Conservation (phyloP, 208 protist species). For the Zelonia costaricensis region DNA sequence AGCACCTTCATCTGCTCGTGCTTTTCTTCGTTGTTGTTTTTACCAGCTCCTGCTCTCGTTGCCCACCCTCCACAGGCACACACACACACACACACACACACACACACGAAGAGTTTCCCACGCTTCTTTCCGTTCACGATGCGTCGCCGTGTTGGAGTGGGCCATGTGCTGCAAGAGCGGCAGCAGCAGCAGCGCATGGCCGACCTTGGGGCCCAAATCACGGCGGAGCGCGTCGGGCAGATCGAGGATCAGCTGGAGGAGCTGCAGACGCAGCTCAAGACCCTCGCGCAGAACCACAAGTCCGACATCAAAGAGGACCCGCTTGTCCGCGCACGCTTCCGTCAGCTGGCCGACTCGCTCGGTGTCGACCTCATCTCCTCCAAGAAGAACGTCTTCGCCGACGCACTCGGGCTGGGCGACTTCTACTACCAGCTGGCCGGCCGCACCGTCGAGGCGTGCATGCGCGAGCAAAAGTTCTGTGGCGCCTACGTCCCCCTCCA, state of each 20-base stretch:
- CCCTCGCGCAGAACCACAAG: conserved; percentile 61
- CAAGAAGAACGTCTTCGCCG: conserved; percentile 86
- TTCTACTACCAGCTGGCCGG: conserved; percentile 87
- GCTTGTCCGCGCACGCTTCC: conserved; percentile 80
- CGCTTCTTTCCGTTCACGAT: too few relatives aligned
- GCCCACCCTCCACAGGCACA: not conserved
- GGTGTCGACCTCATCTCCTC: conserved; percentile 87
- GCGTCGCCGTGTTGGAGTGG: conserved; percentile 84
- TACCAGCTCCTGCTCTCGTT: not conserved
- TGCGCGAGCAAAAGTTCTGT: conserved; percentile 85
- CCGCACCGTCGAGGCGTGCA: conserved; percentile 82
- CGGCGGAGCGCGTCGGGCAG: conserved; percentile 75
- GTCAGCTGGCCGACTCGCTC: conserved; percentile 86
- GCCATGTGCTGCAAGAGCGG: conserved; percentile 72
- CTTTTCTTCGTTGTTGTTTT: conserved; percentile 5
- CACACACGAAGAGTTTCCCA: too few relatives aligned
- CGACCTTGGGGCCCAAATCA: conserved; percentile 83
- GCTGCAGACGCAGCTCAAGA: conserved; percentile 67
- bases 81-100: too few relatives aligned
- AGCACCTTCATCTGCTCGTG: not conserved
- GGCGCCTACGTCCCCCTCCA: conserved; percentile 78
- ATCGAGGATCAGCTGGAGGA: conserved; percentile 79
- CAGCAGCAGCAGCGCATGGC: conserved; percentile 83
- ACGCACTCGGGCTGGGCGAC: conserved; percentile 74
- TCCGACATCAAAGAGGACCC: conserved; percentile 81